Base-by-base conservation (phyloP, 2,329 filamentous ascomycete genomes). In the Xylariales sp. region DNA sequence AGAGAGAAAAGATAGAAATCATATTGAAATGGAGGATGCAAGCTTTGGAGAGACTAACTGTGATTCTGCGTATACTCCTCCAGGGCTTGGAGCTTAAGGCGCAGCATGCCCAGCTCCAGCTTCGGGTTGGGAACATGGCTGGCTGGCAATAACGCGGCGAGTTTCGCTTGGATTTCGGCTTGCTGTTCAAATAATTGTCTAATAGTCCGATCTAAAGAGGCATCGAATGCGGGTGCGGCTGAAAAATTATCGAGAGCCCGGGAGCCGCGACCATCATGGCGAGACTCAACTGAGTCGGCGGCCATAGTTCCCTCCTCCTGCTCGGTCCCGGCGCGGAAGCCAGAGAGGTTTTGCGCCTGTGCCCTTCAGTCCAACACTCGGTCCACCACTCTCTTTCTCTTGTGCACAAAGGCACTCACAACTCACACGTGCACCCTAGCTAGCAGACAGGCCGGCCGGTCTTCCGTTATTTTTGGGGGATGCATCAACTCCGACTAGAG, bases 61-160 rank as follows among this genome's bases (percentile, higher is more conserved):
- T 74, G 65, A 42, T 63, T 65, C 45, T 69, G 62, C 37, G 66
- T 65, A 54, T 71, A 70, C 39, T 60, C 56, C 48, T 70, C 66
- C 40, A 79, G 60, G 29, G 68, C 63, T 41, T 63, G 67, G 39
- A 71, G 59, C 56, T 78, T 79, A 56, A 74, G 67, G 42, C 70
- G 72, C 49, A 80, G 60, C 70, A 77, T 75, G 36, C 67, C 63
- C 19, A 76, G 59, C 60, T 79, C 75, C 33, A 65, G 45, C 43
- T 63, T 65, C 47, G 66, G 57, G 52, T 74, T 67, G 37, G 67
- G 62, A 33, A 64, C 64, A 58, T 70, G 67, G 46, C 66, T 69
- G 47, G 61, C 60, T 38, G 69, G 67, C 13, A 75, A 61, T 33
- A 76, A 56, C 42, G 62, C 61, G 40, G 67, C 64, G 37, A 76